Evolutionary conservation across 2,329 filamentous ascomycete species (phyloP).

Genomic region (Graphilbum fragrans): DNA sequence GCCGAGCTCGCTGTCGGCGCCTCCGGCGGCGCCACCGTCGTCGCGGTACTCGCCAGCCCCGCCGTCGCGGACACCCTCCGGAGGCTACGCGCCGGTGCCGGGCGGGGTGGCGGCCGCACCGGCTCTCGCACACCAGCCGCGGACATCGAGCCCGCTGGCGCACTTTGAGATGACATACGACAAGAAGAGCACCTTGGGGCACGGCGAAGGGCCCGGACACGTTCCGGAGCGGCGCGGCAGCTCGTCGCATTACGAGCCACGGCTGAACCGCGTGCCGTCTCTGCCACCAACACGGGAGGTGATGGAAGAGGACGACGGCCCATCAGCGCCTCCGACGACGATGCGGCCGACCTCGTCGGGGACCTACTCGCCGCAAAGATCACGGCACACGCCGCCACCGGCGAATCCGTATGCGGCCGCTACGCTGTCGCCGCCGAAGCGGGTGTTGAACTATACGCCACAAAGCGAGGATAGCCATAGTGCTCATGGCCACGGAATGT

Average conservation of each 20-base stretch:
- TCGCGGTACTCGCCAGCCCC: constrained; percentile 45
- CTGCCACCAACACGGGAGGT: constrained; percentile 51
- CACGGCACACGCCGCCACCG: constrained; percentile 38
- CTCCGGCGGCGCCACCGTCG: constrained; percentile 16
- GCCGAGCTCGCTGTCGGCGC: constrained; percentile 11
- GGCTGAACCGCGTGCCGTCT: constrained; percentile 41
- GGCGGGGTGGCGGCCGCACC: constrained; percentile 30
- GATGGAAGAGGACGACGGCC: constrained; percentile 43
- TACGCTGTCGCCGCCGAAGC: constrained; percentile 44
- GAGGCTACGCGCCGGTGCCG: constrained; percentile 23
- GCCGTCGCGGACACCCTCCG: constrained; percentile 22
- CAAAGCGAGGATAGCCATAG: constrained; percentile 20
- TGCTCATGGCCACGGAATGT: no score
- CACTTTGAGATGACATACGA: constrained; percentile 46
- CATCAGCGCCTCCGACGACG: background rate
- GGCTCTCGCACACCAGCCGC: constrained; percentile 44
- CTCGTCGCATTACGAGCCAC: constrained; percentile 40
- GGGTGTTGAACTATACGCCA: constrained; percentile 39
- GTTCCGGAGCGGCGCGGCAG: constrained; percentile 36
- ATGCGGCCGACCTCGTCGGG: constrained; percentile 8
- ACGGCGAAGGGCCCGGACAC: constrained; percentile 28
- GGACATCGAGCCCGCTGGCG: constrained; percentile 54
- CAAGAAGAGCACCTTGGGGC: constrained; percentile 11
- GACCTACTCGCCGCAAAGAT: constrained; percentile 4
- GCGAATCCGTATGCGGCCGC: constrained; percentile 23